Evolutionary conservation across 139 green algal species (phyloP), one percentile per base, ranked within the genome.

Genomic region (Chlorella ohadii): DNA sequence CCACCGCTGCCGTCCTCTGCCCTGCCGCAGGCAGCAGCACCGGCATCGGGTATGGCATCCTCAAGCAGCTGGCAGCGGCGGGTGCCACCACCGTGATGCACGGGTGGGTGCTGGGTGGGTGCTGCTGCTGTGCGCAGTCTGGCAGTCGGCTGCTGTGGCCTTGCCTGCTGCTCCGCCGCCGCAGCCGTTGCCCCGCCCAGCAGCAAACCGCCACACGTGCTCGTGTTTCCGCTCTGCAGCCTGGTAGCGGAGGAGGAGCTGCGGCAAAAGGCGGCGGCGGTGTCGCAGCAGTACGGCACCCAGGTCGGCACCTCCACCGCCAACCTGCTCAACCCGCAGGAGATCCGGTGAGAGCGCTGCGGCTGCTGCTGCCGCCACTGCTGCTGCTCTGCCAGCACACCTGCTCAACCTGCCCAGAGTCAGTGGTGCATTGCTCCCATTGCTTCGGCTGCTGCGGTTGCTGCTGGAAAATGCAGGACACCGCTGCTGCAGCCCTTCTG

Each of bases 1-100:
- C 63, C 63, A 44, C 25, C 28, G 36, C 15, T 36, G 34, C 27
- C 25, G n/a, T n/a, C n/a, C n/a, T n/a, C n/a, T 38, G 25, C 59
- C 28, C 1, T 0, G 17, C 4, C 44, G 82, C 83, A 88, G 89
- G 87, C 22, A 90, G 84, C 16, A 83, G 80, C 25, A 90, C 91
- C 27, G 87, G 90, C 44, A 92, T 93, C 41, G 91, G 91, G 3
- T 65, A 87, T 27, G 91, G 91, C 39, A 94, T 92, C 56, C 78
- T 92, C 5, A 78, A 71, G 38, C 81, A 75, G n/a, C 72, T 93
- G 34, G 85, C 88, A 25, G 65, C 67, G 2, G 89, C 87, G n/a
- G 85, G 89, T 0, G 89, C 83, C 34, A 85, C 85, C 25, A 88
- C 88, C 0, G 83, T 92, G 0, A 93, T 93, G 89, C 87, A 93